phyloP scores from a whole-genome alignment of 1,284 basidiomycete genomes.

The Tilletia caries region DNA sequence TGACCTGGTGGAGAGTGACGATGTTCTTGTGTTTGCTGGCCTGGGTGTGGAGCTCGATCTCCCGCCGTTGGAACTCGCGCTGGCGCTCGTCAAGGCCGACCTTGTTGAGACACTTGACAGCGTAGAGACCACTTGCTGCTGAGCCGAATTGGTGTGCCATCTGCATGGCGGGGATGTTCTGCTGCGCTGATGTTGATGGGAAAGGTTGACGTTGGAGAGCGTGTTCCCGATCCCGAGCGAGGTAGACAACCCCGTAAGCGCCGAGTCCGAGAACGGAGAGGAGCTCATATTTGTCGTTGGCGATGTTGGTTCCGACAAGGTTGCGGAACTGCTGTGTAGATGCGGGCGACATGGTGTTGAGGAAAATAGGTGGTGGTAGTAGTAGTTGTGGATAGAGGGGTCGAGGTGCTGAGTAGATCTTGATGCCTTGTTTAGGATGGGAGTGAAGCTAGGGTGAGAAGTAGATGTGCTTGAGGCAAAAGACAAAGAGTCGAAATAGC shows the following conservation, averaged over 20 bases:
- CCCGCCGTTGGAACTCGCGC: slow-evolving; percentile 72
- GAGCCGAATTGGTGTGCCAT: slow-evolving; percentile 33
- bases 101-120: slow-evolving; percentile 80
- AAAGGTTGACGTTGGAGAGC: slow-evolving; percentile 36
- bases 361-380: background rate
- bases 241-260: slow-evolving; percentile 94
- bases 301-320: slow-evolving; percentile 55
- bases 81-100: slow-evolving; percentile 67
- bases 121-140: slow-evolving; percentile 59
- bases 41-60: slow-evolving; percentile 64
- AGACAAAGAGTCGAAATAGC: too few species aligned
- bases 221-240: slow-evolving; percentile 43
- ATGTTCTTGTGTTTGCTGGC: slow-evolving; percentile 76
- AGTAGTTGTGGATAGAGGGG: background rate
- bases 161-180: slow-evolving; percentile 16
- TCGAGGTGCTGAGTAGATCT: too few species aligned
- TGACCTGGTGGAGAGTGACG: slow-evolving; percentile 81
- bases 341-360: background rate
- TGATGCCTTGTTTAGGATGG: too few species aligned
- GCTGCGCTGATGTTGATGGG: slow-evolving; percentile 20
- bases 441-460: too few species aligned
- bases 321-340: slow-evolving; percentile 32
- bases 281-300: slow-evolving; percentile 66
- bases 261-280: slow-evolving; percentile 86
- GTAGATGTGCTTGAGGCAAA: too few species aligned